Conservation (phyloP, 2,329 filamentous ascomycete species). For the Penicillium occitanis region DNA sequence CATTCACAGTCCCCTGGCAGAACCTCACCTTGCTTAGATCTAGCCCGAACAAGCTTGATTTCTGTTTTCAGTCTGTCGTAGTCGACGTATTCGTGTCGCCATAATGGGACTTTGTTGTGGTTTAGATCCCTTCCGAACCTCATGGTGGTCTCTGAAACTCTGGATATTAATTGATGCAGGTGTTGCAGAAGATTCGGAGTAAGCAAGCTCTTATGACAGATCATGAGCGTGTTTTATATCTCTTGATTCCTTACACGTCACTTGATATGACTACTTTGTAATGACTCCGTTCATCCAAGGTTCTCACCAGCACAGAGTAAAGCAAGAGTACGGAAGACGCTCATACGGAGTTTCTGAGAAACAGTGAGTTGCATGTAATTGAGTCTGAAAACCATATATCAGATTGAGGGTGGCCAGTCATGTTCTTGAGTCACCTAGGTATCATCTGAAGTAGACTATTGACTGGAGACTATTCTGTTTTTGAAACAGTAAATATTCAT, state of each 20-base stretch:
- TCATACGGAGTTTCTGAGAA: background rate
- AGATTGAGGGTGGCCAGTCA: background rate
- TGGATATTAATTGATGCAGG: background rate
- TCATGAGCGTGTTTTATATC: background rate
- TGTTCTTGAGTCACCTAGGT: background rate
- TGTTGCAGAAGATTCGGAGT: background rate
- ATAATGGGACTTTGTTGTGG: background rate
- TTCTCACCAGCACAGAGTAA: background rate
- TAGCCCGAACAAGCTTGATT: background rate
- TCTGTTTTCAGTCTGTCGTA: constrained; percentile 5
- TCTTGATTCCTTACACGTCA: background rate
- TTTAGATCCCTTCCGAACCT: constrained; percentile 1
- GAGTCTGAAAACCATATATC: background rate
- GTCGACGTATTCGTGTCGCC: background rate
- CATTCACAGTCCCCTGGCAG: background rate
- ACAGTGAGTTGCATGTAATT: background rate
- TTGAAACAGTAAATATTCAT: background rate
- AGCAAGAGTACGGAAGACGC: background rate
- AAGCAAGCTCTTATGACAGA: background rate
- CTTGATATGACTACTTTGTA: background rate
- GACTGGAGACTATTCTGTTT: background rate
- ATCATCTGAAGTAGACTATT: background rate
- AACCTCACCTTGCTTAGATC: background rate
- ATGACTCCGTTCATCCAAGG: background rate
- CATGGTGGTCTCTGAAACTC: background rate